Conservation (phyloP, 2,329 filamentous ascomycete species). For the Epichloe hybrida region DNA sequence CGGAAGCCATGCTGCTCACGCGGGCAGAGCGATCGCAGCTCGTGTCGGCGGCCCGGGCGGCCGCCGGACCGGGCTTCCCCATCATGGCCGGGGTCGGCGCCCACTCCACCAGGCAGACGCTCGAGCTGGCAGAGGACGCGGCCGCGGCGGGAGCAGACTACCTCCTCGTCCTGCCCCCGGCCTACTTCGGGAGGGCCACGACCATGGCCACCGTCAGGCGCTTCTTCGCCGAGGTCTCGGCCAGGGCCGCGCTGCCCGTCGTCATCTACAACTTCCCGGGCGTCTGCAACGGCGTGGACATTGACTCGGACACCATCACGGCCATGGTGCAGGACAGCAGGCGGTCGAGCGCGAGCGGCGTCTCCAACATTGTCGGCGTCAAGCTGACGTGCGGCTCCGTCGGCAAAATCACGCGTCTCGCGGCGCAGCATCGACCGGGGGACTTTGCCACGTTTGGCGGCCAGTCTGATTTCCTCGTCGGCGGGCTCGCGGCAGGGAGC, state of each 20-base stretch:
- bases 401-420: constrained; percentile 54
- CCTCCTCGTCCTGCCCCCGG: constrained; percentile 9
- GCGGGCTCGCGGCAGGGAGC: constrained; percentile 43
- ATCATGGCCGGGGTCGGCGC: constrained; percentile 59
- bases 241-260: constrained; percentile 45
- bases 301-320: constrained; percentile 51
- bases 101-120: constrained; percentile 51
- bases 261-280: constrained; percentile 63
- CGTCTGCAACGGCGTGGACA: constrained; percentile 52
- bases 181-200: constrained; percentile 27
- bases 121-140: constrained; percentile 46
- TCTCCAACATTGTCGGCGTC: constrained; percentile 51
- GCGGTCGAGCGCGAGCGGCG: constrained; percentile 8
- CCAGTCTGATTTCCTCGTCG: constrained; percentile 58
- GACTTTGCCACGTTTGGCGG: constrained; percentile 58
- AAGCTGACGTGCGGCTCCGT: constrained; percentile 66
- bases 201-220: constrained; percentile 24
- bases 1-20: constrained; percentile 42
- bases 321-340: constrained; percentile 13
- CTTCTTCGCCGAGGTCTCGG: constrained; percentile 30
- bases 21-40: constrained; percentile 44
- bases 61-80: constrained; percentile 75
- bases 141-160: constrained; percentile 16
- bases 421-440: constrained; percentile 32
- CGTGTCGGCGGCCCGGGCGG: constrained; percentile 52